phyloP scores from a whole-genome alignment of 2,329 filamentous ascomycete genomes.

The Colletotrichum theobromicola region DNA sequence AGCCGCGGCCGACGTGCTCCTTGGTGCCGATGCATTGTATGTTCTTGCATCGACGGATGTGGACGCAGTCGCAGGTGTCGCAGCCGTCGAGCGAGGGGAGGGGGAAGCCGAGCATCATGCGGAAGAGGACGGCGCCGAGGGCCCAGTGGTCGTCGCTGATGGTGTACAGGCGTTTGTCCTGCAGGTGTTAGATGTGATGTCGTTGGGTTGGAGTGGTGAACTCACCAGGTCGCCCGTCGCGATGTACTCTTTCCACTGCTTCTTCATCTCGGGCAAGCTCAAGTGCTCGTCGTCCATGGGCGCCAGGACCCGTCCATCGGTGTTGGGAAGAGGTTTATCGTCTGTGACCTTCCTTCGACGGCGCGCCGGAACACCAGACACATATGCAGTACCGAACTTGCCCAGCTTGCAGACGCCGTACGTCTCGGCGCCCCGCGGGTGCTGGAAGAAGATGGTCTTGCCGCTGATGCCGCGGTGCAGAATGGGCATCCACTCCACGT shows the following conservation, averaged over 20 bases:
- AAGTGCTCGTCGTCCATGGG: constrained; percentile 1
- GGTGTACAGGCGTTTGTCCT: constrained; percentile 39
- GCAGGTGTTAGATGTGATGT: not conserved
- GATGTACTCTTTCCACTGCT: constrained; percentile 11
- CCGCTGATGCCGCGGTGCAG: constrained; percentile 54
- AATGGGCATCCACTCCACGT: constrained; percentile 55
- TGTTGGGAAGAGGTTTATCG: not conserved
- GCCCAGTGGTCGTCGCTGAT: constrained; percentile 41
- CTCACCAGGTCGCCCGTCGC: constrained; percentile 5
- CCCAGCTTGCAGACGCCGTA: constrained; percentile 62
- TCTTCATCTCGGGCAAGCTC: constrained; percentile 5
- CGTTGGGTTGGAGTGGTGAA: not conserved
- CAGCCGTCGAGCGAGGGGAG: constrained; percentile 35
- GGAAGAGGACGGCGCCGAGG: constrained; percentile 42
- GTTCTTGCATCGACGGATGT: constrained; percentile 23
- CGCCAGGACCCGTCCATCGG: constrained; percentile 4
- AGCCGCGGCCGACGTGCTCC: constrained; percentile 7
- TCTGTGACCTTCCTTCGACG: not conserved
- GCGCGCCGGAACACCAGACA: constrained; percentile 40
- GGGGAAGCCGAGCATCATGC: constrained; percentile 43
- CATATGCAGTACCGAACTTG: constrained; percentile 44
- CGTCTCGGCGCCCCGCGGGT: constrained; percentile 50
- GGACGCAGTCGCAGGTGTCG: constrained; percentile 28
- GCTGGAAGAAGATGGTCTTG: constrained; percentile 55
- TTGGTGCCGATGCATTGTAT: constrained; percentile 5